Conservation (phyloP, 2,329 filamentous ascomycete species). For the Claviceps sp. region DNA sequence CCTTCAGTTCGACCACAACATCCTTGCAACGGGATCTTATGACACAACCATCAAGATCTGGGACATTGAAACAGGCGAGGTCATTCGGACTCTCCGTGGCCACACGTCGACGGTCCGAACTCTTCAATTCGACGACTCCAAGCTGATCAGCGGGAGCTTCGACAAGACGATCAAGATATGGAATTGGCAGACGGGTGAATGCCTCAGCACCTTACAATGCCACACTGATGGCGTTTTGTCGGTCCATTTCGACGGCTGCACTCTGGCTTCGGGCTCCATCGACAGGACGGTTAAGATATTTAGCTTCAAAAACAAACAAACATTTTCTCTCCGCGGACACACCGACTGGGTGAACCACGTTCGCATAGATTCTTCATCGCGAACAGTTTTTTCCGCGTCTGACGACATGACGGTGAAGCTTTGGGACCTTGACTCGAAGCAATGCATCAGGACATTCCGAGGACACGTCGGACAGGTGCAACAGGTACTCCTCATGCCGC, state of each 20-base stretch:
- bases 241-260: slow-evolving; percentile 73
- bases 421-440: slow-evolving; percentile 80
- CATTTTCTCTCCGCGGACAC: slow-evolving; percentile 70
- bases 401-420: slow-evolving; percentile 86
- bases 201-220: slow-evolving; percentile 65
- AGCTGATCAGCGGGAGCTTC: slow-evolving; percentile 79
- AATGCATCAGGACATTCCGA: slow-evolving; percentile 64
- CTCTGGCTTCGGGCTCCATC: slow-evolving; percentile 77
- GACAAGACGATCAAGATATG: slow-evolving; percentile 84
- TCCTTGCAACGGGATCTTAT: slow-evolving; percentile 88
- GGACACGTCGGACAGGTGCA: slow-evolving; percentile 94
- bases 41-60: slow-evolving; percentile 93
- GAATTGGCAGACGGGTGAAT: slow-evolving; percentile 91
- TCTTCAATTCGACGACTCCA: slow-evolving; percentile 83
- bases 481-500: slow-evolving; percentile 71
- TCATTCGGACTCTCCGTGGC: slow-evolving; percentile 70
- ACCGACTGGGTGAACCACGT: slow-evolving; percentile 96
- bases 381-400: slow-evolving; percentile 82
- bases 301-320: slow-evolving; percentile 75
- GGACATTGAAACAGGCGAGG: slow-evolving; percentile 80
- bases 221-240: slow-evolving; percentile 76
- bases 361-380: slow-evolving; percentile 65
- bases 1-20: slow-evolving; percentile 62
- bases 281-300: slow-evolving; percentile 87
- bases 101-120: slow-evolving; percentile 76